Percentiles rank a stretch among this genome's conserved stretches.
phyloP scores from a whole-genome alignment of 192 early-diverging fungal species.

The Cetraspora pellucida region DNA sequence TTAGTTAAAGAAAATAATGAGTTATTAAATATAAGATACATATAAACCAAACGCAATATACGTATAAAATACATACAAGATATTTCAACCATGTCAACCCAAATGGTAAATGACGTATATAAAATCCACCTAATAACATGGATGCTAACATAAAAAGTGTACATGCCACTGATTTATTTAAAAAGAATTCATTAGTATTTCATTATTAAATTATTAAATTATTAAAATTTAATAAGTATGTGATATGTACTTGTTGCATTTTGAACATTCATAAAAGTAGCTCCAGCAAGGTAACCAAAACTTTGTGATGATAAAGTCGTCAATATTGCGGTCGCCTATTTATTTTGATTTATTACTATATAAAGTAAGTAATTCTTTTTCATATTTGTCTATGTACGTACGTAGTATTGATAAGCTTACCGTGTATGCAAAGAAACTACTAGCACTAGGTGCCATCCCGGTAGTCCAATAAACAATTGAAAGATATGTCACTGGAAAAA shows the following conservation, averaged over 20 bases:
- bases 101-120: neutral
- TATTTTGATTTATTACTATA: neutral
- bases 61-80: neutral
- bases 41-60: no score
- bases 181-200: neutral
- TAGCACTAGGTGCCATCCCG: neutral
- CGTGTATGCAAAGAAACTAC: conserved; percentile 7
- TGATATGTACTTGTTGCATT: neutral
- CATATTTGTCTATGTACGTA: neutral
- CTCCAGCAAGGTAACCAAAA: conserved; percentile 28
- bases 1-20: no score
- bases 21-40: no score
- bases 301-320: neutral
- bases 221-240: neutral
- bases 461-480: conserved; percentile 16
- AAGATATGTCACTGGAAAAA: neutral
- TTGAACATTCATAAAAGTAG: conserved; percentile 11
- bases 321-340: neutral
- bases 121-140: conserved; percentile 29
- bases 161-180: no score
- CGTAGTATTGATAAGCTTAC: neutral
- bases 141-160: conserved; percentile 15
- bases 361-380: no score
- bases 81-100: neutral
- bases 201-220: neutral